Evolutionary conservation across 2,329 filamentous ascomycete genomes (phyloP), one percentile per base, ranked within the genome.

Genomic region (Trichoderma simmonsii): DNA sequence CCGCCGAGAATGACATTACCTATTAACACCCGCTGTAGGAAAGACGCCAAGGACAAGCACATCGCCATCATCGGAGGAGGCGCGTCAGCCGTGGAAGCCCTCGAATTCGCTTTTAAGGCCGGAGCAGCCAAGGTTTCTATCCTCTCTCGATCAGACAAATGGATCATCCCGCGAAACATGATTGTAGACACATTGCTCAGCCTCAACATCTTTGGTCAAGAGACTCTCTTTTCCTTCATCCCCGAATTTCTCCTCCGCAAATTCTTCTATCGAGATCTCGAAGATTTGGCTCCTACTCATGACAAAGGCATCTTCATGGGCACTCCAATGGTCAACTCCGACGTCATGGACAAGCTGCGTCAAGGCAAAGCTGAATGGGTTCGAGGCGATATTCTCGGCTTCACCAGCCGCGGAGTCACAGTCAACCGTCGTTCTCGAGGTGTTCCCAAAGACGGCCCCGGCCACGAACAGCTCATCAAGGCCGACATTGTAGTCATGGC

Each of bases 311-410:
- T 96, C n/a, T 97, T 94, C 80, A 94, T 87, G 32, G 91, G 93
- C 66, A 97, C 93, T 0, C 93, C 93, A 0, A 95, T 96, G 92
- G 92, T 96, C 28, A 97, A 96, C 80, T 92, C 90, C 18, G 90
- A 94, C 60, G 87, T 97, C 1, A 91, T 97, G 81, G 85, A 92
- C 62, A 91, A 92, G 76, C 88, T 97, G 36, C 91, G 93, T 21
- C 82, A 85, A 1, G 92, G 92, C 12, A 87, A 89, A 75, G 93
- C 92, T 0, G 88, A 91, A 73, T 97, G 94, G 94, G 83, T 96
- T 1, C 90, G 93, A 14, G 93, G 93, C 71, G 94, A 97, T 77
- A 93, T 96, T 74, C 82, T 91, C 43, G 84, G 84, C 14, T 90
- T 95, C 73, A 86, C 87, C 7, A 81, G 83, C 0, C 92, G 92